Evolutionary conservation across 75 land plant genomes (phyloP).

Genomic region (Pinus tabuliformis): DNA sequence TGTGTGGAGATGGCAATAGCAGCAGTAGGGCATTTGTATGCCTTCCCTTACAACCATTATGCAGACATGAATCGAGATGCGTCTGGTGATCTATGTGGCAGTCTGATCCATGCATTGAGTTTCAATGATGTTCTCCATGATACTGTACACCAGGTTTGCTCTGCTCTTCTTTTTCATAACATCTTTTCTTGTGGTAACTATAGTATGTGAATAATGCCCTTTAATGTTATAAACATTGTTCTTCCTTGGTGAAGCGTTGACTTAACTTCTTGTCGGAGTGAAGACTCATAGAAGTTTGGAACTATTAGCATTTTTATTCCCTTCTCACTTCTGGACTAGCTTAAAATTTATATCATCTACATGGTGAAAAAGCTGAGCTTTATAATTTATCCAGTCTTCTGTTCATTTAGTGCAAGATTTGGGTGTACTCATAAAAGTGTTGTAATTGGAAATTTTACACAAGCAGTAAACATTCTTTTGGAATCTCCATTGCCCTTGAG

Average conservation of each 20-base stretch:
- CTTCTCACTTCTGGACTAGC: background rate
- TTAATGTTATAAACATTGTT: background rate
- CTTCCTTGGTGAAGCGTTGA: background rate
- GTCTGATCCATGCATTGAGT: conserved; percentile 40
- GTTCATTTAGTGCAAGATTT: background rate
- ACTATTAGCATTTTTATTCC: background rate
- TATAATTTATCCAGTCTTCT: background rate
- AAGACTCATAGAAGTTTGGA: background rate
- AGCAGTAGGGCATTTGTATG: conserved; percentile 46
- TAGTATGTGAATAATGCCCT: background rate
- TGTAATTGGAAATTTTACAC: background rate
- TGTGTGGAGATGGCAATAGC: conserved; percentile 51
- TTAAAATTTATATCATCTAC: background rate
- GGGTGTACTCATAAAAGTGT: background rate
- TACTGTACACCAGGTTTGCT: conserved; percentile 45
- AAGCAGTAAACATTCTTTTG: background rate
- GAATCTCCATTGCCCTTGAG: too few relatives aligned
- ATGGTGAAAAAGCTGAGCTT: background rate
- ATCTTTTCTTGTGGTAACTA: background rate
- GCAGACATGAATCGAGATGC: conserved; percentile 27
- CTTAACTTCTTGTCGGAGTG: background rate
- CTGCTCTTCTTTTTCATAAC: background rate
- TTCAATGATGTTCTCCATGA: conserved; percentile 41
- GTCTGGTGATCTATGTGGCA: conserved; percentile 18
- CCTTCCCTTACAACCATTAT: conserved; percentile 39